Evolutionary conservation across 176 grass and related monocot genomes (phyloP), one percentile per base, ranked within the genome.

Genomic region (Echinochloa phyllopogon): DNA sequence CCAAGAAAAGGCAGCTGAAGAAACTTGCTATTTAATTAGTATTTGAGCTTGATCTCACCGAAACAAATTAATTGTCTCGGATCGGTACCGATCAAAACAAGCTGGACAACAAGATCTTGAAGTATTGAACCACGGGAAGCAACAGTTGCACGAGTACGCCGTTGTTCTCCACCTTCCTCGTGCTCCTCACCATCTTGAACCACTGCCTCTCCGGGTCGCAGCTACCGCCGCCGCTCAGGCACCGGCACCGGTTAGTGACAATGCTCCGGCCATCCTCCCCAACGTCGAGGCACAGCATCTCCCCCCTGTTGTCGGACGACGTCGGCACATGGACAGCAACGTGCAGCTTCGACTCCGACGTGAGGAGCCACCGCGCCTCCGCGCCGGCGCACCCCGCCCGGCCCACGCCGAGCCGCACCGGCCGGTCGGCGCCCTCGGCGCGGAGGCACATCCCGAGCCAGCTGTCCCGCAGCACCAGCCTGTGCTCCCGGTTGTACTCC

Each of bases 131-230:
- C 61, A 79, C 74, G 18, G 8, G 3, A 24, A 75, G 36, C 2
- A 76, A 68, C 50, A 84, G 85, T 80, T 79, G 68, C 23, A 42
- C 68, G 75, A 91, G 80, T 81, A 61, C 52, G 75, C 12, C 13
- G 47, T 12, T 47, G 23, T 13, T 1, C 6, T 4, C 42, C 59
- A 87, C 24, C 41, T 18, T 80, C 89, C 89, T 86, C 0, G 81
- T 92, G 90, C 90, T 97, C 69, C 8, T 84, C 21, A 98, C 91
- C 20, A 98, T 45, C 83, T 95, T 95, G 84, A 98, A 98, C 96
- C 96, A 95, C 76, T 98, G 96, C 18, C 85, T 90, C 76, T 76
- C 86, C 3, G 91, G 96, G 41, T 98, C 83, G 83, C 96, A 98
- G 55, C 75, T 70, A 69, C 63, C 84, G 53, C 90, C 52, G 8